Base-by-base conservation (phyloP, 768 basidiomycete genomes). In the Cubamyces lactineus region DNA sequence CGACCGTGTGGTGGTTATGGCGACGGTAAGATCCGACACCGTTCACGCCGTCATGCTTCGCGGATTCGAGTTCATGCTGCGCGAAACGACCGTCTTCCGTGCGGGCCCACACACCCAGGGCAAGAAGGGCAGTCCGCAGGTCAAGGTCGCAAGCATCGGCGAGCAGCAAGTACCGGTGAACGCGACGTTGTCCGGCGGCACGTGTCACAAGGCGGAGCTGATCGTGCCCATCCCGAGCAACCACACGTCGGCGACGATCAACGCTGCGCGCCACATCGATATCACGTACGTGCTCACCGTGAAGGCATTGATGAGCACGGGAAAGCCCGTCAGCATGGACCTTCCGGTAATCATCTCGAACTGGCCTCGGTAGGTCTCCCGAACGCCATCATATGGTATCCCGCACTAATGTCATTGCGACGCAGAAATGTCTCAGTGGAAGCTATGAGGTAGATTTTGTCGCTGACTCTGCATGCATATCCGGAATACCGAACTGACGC, bases 301-400 rank as follows among this genome's bases (percentile, higher is more conserved):
- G 56, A 91, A 86, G 73, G 93, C 92, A 1, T 80, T 91, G 51
- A 83, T 92, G 76, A 91, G 87, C 41, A 83, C 83, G 5, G 85
- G 85, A 5, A 77, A 82, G 50, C 83, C 85, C 38, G 69, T 93
- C 15, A 76, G 81, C 19, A 83, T 92, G 79, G 89, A 92, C 28
- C 75, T 94, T 26, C 92, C 92, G 17, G 82, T 94, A 17, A 86
- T 91, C 47, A 79, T 94, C 39, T 92, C 92, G 5, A 93, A 93
- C 67, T 94, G 92, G 92, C 89, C 89, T 67, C 84, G 88, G 91
- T 89, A 21, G 21, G 47, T 11, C 7, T 48, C 43, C 28, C n/a
- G 45, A 4, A 12, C 26, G 47, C 12, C 21, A 3, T 3, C 23
- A 13, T 24, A 13, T 15, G 12, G 26, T 8, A 13, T 48, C 47